Conservation (phyloP, 352 stramenopile genomes). For the Pythium plurisporium region DNA sequence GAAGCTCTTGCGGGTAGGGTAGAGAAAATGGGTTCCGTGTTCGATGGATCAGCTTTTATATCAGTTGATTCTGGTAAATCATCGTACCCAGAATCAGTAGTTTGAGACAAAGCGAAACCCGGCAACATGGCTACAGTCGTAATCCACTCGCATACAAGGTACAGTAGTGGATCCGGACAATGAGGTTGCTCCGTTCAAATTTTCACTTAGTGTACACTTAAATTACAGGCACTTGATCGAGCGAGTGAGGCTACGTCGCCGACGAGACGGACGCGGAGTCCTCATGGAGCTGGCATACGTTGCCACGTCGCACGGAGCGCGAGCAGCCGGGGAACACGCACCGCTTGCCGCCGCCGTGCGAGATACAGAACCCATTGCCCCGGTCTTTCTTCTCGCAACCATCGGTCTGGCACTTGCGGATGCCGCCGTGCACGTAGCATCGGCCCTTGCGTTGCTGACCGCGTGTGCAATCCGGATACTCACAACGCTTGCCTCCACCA, state of each 20-base stretch:
- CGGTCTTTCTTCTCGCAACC: conserved; percentile 76
- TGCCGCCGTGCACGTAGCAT: conserved; percentile 78
- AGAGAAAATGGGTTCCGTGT: background rate
- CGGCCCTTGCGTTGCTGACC: conserved; percentile 82
- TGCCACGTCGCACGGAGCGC: conserved; percentile 50
- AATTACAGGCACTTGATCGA: background rate
- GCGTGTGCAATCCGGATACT: conserved; percentile 62
- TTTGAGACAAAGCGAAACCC: too few relatives aligned
- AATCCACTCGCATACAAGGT: too few relatives aligned
- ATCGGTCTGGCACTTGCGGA: conserved; percentile 77
- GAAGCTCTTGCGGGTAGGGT: too few relatives aligned
- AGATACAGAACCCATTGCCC: conserved; percentile 80
- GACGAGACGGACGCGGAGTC: conserved; percentile 5
- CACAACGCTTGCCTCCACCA: conserved; percentile 73
- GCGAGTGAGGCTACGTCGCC: background rate
- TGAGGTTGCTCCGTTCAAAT: background rate
- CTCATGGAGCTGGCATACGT: conserved; percentile 58
- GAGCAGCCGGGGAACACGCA: conserved; percentile 66
- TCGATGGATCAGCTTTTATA: background rate
- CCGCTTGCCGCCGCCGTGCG: conserved; percentile 78
- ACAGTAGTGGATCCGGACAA: too few relatives aligned
- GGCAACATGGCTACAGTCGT: conserved; percentile 1
- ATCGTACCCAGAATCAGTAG: too few relatives aligned
- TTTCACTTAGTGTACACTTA: conserved; percentile 10
- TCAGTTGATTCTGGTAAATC: too few relatives aligned